Base-by-base conservation (phyloP, 2,329 filamentous ascomycete species). In the Xylaria sp. region DNA sequence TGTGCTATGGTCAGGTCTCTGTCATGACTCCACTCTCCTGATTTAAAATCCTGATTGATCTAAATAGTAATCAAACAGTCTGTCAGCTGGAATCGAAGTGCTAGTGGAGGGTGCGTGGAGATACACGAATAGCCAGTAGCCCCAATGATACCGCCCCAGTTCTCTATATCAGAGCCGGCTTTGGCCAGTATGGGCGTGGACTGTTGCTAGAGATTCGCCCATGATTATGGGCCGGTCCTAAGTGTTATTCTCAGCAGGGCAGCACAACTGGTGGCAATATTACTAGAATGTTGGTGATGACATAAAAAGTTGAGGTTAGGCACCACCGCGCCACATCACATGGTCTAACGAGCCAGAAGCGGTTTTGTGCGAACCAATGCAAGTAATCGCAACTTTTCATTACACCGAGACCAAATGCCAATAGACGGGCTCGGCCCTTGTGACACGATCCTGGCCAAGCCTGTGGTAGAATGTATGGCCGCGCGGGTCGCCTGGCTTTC, bases 71-170 rank as follows among this genome's bases (percentile, higher is more conserved):
- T 55, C 54, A 58, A 23, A 28, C 20, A 50, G 31, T 6, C 10
- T 20, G 18, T n/a, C 23, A 52, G 31, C 20, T 28, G 61, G 60
- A 37, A 13, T 20, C 13, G n/a, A 50, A 61, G 13, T 10, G 50
- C 55, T 61, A 41, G 44, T 41, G 20, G 50, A 25, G 23, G 23
- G 12, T 25, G 55, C 48, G 44, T 51, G 18, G 55, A 52, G 58
- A 34, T 44, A 18, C 4, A 46, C 2, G 15, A 18, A 2, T 18
- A 7, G 13, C 41, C 18, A 46, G 6, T 18, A 20, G 51, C 54
- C 39, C 31, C 34, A 12, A 13, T 52, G 31, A 31, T 31, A 23
- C 39, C n/a, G 23, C 52, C 52, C 25, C n/a, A n/a, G 34, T 52
- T 6, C 41, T 44, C 31, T 7, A 46, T n/a, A 46, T 20, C 31